Percentiles rank a stretch among this genome's conserved stretches.
Conservation (phyloP, 345 rosid species). For the Moricandia moricandioides region DNA sequence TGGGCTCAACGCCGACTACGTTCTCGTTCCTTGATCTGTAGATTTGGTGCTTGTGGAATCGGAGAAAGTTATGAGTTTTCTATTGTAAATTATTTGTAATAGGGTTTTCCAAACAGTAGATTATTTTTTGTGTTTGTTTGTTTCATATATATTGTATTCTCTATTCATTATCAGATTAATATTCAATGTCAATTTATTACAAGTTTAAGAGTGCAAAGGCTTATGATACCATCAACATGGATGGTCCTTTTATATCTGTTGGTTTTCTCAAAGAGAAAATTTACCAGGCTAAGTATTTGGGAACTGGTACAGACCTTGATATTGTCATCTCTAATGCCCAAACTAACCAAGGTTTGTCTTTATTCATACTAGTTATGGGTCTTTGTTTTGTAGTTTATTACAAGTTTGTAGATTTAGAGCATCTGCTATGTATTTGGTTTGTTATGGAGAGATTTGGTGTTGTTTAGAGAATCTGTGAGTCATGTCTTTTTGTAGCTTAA, state of each 20-base stretch:
- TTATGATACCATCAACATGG: conserved; percentile 90
- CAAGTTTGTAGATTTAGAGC: not conserved
- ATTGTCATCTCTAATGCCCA: conserved; percentile 97
- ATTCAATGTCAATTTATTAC: conserved; percentile 40
- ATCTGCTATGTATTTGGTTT: not conserved
- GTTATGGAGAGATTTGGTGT: too few relatives aligned
- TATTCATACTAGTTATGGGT: not conserved
- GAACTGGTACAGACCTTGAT: conserved; percentile 96
- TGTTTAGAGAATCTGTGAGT: too few relatives aligned
- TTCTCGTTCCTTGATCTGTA: too few relatives aligned
- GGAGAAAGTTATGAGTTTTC: too few relatives aligned
- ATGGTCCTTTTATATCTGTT: conserved; percentile 92
- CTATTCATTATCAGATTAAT: too few relatives aligned
- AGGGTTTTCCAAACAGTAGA: too few relatives aligned
- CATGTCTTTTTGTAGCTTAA: too few relatives aligned
- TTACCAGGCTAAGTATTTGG: conserved; percentile 95
- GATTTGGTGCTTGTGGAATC: too few relatives aligned
- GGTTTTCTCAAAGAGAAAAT: conserved; percentile 97
- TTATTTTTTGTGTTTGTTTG: too few relatives aligned
- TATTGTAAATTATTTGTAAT: too few relatives aligned
- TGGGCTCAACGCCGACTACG: too few relatives aligned
- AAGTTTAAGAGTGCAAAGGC: conserved; percentile 99
- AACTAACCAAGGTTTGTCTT: conserved; percentile 80
- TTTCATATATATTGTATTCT: too few relatives aligned
- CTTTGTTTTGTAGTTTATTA: not conserved